Conservation (phyloP, 2,329 filamentous ascomycete genomes). For the Paracorniculantispora psalliotae region DNA sequence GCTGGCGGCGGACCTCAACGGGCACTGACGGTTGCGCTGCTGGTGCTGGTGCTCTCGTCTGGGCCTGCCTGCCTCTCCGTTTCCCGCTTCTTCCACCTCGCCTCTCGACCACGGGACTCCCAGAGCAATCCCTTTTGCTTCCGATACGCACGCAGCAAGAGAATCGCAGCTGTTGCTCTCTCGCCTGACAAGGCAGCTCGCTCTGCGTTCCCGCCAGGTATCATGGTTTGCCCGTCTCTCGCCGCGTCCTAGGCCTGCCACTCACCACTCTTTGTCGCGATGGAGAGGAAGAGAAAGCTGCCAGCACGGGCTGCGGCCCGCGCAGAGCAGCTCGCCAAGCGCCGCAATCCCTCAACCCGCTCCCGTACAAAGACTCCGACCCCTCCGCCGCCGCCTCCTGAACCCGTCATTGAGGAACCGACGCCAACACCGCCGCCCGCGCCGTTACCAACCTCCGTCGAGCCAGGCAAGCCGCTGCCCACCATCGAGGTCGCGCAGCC, state of each 20-base stretch:
- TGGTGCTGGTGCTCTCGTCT: background rate
- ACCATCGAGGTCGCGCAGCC: constrained; percentile 64
- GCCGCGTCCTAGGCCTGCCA: constrained; percentile 11
- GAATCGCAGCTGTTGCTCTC: background rate
- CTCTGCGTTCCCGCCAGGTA: constrained; percentile 9
- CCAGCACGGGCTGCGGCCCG: constrained; percentile 58
- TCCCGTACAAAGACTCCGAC: constrained; percentile 46
- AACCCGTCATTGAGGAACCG: constrained; percentile 29
- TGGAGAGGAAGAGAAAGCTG: constrained; percentile 64
- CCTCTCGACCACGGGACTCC: background rate
- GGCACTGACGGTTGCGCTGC: constrained; percentile 1
- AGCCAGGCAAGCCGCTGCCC: constrained; percentile 63
- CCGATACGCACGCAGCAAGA: background rate
- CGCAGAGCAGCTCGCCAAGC: constrained; percentile 56
- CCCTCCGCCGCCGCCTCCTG: constrained; percentile 33
- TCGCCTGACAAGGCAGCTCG: constrained; percentile 6
- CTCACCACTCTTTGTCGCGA: constrained; percentile 23
- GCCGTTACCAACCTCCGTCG: constrained; percentile 57
- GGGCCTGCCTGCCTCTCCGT: background rate
- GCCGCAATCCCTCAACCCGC: constrained; percentile 52
- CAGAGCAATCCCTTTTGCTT: background rate
- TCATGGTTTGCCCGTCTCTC: constrained; percentile 12
- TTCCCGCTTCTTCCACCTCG: constrained; percentile 3
- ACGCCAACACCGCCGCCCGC: constrained; percentile 29
- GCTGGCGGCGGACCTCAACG: constrained; percentile 8